Evolutionary conservation across 2,329 filamentous ascomycete genomes (phyloP), one percentile per base, ranked within the genome.

Genomic region (Aschersonia sp.): DNA sequence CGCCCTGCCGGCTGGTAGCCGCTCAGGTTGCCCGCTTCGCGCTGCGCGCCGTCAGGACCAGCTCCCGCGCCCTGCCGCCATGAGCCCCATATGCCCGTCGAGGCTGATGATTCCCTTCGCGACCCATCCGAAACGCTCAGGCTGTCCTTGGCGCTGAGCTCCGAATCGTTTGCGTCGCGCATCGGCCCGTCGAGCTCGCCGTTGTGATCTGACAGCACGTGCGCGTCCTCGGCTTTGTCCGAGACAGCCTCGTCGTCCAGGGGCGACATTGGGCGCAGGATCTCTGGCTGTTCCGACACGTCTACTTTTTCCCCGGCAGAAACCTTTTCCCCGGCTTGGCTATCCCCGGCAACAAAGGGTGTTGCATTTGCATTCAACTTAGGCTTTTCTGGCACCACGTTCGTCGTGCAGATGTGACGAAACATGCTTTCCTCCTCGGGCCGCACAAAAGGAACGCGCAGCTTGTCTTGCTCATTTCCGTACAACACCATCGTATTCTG

Each of bases 371-470:
- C 76, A 37, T 83, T 82, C 31, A 82, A 64, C 52, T 75, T 78
- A 7, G 72, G 71, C 58, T 70, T 78, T 51, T 74, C 76, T 0
- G 73, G 70, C 7, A 67, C 51, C n/a, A 73, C 52, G 49, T 73
- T 75, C 41, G 72, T 71, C 2, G 84, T 88, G 56, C 71, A 79
- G 45, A 97, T 73, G 55, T 81, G 77, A 56, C 84, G 92, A 68
- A 94, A 97, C 1, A 79, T 67, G 4, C 70, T 72, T 48, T 95
- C 87, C 56, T 94, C 83, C 62, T 97, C 92, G 0, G 92, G 92
- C 31, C 92, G 80, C 41, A 95, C 88, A 54, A 98, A 84, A 2
- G 92, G 92, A 35, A 98, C 83, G 12, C 86, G 88, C 10, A 97
- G 71, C 58, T 90, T 92, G 61, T 85, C 87, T 43, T 84, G 77